A percentile compares a stretch with the other conserved stretches of the same genome.
Evolutionary conservation across 2,329 filamentous ascomycete species (phyloP).

Genomic region (Orbilia blumenaviensis): DNA sequence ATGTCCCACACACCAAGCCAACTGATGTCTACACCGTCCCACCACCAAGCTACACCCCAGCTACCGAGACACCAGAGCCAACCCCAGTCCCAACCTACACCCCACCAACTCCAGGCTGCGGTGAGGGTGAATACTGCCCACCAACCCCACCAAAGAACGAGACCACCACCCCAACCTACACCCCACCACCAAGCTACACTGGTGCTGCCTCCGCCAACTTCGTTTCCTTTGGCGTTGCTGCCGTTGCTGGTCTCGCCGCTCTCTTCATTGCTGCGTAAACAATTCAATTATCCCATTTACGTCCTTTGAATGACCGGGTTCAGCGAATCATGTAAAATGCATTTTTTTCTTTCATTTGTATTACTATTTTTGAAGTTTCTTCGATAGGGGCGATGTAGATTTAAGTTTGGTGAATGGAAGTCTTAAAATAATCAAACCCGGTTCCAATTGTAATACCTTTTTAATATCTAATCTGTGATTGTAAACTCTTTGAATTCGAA

Average conservation of each 20-base stretch:
- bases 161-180: constrained; percentile 31
- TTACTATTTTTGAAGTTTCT: constrained; percentile 53
- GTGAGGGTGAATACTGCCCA: not conserved
- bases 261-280: constrained; percentile 54
- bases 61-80: too few species aligned
- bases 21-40: too few species aligned
- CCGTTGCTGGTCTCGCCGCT: constrained; percentile 49
- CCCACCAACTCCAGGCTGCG: not conserved
- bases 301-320: constrained; percentile 53
- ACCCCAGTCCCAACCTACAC: constrained; percentile 9
- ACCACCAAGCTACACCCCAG: constrained; percentile 26
- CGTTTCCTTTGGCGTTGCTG: constrained; percentile 51
- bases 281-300: constrained; percentile 46
- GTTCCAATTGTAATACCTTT: not conserved
- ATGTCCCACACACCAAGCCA: constrained; percentile 6
- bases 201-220: constrained; percentile 50
- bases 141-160: constrained; percentile 30
- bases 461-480: not conserved
- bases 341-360: constrained; percentile 51
- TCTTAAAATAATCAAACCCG: constrained; percentile 30
- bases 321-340: constrained; percentile 53
- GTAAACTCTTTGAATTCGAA: not conserved
- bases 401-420: constrained; percentile 53
- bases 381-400: constrained; percentile 52
- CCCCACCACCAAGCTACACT: constrained; percentile 52